phyloP scores from a whole-genome alignment of 371 early-diverging fungal species.

The Mucor mucedo region DNA sequence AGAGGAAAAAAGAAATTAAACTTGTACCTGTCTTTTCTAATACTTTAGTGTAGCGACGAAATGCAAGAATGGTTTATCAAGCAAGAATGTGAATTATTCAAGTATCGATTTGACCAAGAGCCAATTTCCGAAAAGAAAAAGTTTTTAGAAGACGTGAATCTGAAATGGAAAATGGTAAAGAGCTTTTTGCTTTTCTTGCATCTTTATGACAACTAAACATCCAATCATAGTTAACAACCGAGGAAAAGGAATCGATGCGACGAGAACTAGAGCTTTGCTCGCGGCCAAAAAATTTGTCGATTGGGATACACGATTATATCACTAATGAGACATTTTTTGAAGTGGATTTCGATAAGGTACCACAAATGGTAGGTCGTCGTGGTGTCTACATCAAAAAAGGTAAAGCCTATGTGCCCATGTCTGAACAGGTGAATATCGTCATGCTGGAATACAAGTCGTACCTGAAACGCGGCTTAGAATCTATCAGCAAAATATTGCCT shows the following conservation, averaged over 20 bases:
- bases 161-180: conserved; percentile 63
- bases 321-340: conserved; percentile 58
- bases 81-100: conserved; percentile 87
- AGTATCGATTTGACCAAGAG: conserved; percentile 66
- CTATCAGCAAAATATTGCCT: conserved; percentile 75
- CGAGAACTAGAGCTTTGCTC: conserved; percentile 18
- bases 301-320: conserved; percentile 28
- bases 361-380: conserved; percentile 74
- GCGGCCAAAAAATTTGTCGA: not conserved
- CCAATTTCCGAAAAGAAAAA: conserved; percentile 57
- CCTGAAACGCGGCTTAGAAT: conserved; percentile 37
- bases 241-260: conserved; percentile 27
- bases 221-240: conserved; percentile 11
- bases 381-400: conserved; percentile 79
- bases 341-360: conserved; percentile 88
- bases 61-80: conserved; percentile 89
- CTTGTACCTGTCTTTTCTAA: not conserved
- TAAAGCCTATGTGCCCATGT: conserved; percentile 83
- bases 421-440: conserved; percentile 76
- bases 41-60: conserved; percentile 62
- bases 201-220: not conserved
- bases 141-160: conserved; percentile 58
- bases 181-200: too few species aligned
- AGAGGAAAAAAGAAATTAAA: not conserved
- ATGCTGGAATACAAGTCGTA: conserved; percentile 76